Evolutionary conservation across 257 asterid genomes (phyloP).

Genomic region (Thymus mandschuricus): DNA sequence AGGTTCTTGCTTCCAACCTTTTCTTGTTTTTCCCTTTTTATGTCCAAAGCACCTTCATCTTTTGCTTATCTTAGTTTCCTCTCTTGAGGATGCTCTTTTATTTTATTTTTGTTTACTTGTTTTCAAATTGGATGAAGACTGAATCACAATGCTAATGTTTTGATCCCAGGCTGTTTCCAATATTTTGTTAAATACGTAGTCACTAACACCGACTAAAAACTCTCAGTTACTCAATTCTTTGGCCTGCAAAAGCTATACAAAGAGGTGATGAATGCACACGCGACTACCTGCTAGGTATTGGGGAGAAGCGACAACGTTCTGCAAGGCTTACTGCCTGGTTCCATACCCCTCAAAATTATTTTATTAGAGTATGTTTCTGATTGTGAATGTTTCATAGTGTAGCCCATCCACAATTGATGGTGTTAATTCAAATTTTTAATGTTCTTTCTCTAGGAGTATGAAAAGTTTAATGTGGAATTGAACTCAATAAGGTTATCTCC

Average conservation of each 20-base stretch:
- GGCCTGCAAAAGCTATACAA: slow-evolving; percentile 68
- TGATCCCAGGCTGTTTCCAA: slow-evolving; percentile 21
- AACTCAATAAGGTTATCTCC: slow-evolving; percentile 46
- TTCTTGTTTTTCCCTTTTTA: slow-evolving; percentile 21
- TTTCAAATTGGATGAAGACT: slow-evolving; percentile 7
- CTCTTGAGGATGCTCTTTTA: slow-evolving; percentile 6
- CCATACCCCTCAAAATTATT: slow-evolving; percentile 84
- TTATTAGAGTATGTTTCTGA: slow-evolving; percentile 59
- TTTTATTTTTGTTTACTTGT: neutral
- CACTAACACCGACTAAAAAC: slow-evolving; percentile 24
- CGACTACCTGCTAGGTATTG: slow-evolving; percentile 83
- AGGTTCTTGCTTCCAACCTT: slow-evolving; percentile 59
- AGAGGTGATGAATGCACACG: slow-evolving; percentile 89
- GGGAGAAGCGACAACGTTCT: slow-evolving; percentile 92
- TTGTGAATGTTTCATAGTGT: slow-evolving; percentile 15
- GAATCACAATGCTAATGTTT: neutral
- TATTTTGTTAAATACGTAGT: slow-evolving; percentile 15
- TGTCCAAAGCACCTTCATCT: slow-evolving; percentile 18
- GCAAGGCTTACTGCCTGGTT: slow-evolving; percentile 99
- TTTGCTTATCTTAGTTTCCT: slow-evolving; percentile 11
- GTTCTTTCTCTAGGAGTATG: slow-evolving; percentile 61
- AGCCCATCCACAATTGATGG: slow-evolving; percentile 20
- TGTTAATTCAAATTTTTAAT: slow-evolving; percentile 18
- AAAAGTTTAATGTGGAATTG: slow-evolving; percentile 55
- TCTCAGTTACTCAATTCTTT: slow-evolving; percentile 84